These are phyloP conservation scores for Mycosphaerella arachidis DNA, from an alignment of 2,329 filamentous ascomycete genomes.

Conservation along the genomic window DNA sequence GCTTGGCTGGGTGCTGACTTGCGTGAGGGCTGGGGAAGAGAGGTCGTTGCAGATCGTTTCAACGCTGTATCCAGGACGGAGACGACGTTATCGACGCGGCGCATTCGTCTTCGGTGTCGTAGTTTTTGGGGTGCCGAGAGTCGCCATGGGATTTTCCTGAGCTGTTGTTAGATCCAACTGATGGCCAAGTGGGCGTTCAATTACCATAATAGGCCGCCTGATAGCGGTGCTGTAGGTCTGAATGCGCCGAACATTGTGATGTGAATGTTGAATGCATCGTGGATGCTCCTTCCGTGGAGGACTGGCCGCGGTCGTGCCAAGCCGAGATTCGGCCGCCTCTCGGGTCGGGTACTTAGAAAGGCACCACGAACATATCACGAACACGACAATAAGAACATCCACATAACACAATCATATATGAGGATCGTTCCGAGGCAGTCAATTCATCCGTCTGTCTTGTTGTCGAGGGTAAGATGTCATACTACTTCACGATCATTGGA, in stretches of 20 bases:
- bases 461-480: slow-evolving; percentile 64
- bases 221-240: slow-evolving; percentile 70
- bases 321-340: slow-evolving; percentile 1
- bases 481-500: slow-evolving; percentile 96
- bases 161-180: not conserved
- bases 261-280: not conserved
- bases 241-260: slow-evolving; percentile 75
- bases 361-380: not conserved
- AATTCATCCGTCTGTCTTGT: not conserved
- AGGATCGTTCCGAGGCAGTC: not conserved
- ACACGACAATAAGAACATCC: not conserved
- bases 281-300: not conserved
- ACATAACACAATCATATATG: not conserved
- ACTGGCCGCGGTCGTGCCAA: slow-evolving; percentile 21
- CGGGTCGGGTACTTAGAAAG: not conserved
- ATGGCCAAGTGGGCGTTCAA: slow-evolving; percentile 10
- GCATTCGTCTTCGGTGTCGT: slow-evolving; percentile 76
- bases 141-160: slow-evolving; percentile 92
- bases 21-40: slow-evolving; percentile 4
- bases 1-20: not conserved
- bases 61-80: slow-evolving; percentile 64
- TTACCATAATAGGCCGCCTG: slow-evolving; percentile 63
- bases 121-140: slow-evolving; percentile 88
- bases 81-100: slow-evolving; percentile 82
- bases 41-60: slow-evolving; percentile 6